Base-by-base conservation (phyloP, 306 rosid species). In the Castanea sativa region DNA sequence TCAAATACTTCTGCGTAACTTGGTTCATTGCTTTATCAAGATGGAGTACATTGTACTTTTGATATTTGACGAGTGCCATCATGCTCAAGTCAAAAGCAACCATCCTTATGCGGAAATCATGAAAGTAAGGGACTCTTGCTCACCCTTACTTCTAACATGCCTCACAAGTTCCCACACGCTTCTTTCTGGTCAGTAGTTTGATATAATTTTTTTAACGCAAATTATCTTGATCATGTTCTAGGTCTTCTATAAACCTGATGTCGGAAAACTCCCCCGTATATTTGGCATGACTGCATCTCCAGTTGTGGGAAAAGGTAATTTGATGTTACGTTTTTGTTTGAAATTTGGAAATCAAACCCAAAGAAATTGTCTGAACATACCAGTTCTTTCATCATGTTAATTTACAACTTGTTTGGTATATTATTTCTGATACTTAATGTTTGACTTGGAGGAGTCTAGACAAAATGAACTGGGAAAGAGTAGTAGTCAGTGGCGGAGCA, bases 241-340 rank as follows among this genome's bases (percentile, higher is more conserved):
- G 99, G 81, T 77, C 35, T 94, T 87, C 83, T 89, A 91, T 78
- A 78, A 84, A 77, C 27, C 60, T 18, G 74, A 80, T 73, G 83
- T 59, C 52, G 45, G 71, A 58, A 95, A 91, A 76, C 82, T 73
- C 71, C 99, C 99, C 58, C 92, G 99, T 61, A 87, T 95, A 85
- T 95, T 95, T 84, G 98, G 99, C 88, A 95, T 95, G 99, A 95
- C 99, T 53, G 99, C 99, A 45, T 95, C 98, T 83, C 99, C 98
- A 49, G 88, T 95, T 81, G 91, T 92, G n/a, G 98, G 99, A 74
- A 95, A 91, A 91, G 98, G 99, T 95, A 83, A 73, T 41, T 18
- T 53, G 55, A 52, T 73, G 64, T 38, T 25, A 32, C 21, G 5
- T 16, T 33, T 35, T 33, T 83, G 64, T 76, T 74, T 38, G n/a